Base-by-base conservation (phyloP, 352 stramenopile genomes). In the Phytophthora sansomeana region DNA sequence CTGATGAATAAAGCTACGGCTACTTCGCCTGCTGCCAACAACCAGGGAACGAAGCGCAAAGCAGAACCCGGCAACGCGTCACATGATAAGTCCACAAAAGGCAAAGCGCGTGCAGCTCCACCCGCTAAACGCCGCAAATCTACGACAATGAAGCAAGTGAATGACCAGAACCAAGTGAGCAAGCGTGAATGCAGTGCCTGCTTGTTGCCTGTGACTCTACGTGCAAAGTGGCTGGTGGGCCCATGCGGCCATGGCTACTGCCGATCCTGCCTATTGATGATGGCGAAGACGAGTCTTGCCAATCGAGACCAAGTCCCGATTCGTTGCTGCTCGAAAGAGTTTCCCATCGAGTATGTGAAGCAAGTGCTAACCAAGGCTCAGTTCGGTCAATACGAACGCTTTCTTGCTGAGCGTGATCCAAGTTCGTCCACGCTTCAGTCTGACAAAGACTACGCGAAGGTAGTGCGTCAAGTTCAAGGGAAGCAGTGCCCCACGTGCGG, bases 401-500 rank as follows among this genome's bases (percentile, higher is more conserved):
- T 84, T 55, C 28, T 91, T 17, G 36, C 54, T 1, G 83, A 89
- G 39, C 74, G 74, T 21, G 46, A 74, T 38, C 83, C 74, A 52
- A 48, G 35, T 0, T 52, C 21, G 6, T 80, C 66, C 17, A 77
- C 63, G 4, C 71, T 90, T 16, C 51, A 75, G 52, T 82, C 80
- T 3, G 83, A 92, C 58, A 55, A 64, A 41, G 78, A 81, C 28
- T 92, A 90, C 49, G 69, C 72, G 4, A 55, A 61, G 8, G 41
- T 80, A 4, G 60, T 92, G 9, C 49, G 67, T 14, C 30, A 46
- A 24, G 47, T 69, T 0, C 44, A 65, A 8, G 72, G 78, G n/a
- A 80, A 87, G 33, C 83, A 92, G 64, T 91, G 83, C 21, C 81
- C 83, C 0, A 39, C 29, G 16, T 91, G 84, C 43, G 83, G 81